These are phyloP conservation scores for Castanea mollissima DNA, from an alignment of 306 rosid genomes.

Conservation along the genomic window DNA sequence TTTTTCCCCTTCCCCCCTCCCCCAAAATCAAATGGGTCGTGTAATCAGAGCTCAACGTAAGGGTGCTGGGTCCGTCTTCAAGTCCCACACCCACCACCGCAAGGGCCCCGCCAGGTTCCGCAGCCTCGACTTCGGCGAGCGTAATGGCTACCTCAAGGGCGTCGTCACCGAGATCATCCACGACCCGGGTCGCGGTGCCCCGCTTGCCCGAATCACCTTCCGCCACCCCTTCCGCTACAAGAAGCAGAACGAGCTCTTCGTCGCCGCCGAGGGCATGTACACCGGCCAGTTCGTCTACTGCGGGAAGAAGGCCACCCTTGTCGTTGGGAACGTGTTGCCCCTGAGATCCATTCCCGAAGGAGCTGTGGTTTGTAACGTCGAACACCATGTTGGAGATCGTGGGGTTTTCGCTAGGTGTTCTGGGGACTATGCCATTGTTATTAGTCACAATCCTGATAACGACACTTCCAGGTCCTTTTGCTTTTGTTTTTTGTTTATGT, in stretches of 20 bases:
- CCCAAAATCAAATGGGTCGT: slow-evolving; percentile 23
- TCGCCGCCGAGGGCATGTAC: slow-evolving; percentile 44
- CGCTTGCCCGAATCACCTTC: slow-evolving; percentile 36
- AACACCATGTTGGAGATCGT: slow-evolving; percentile 49
- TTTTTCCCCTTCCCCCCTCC: too few relatives aligned
- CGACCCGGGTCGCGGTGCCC: slow-evolving; percentile 51
- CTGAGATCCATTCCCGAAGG: slow-evolving; percentile 45
- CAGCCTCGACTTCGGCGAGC: slow-evolving; percentile 46
- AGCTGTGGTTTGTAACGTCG: slow-evolving; percentile 42
- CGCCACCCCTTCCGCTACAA: slow-evolving; percentile 45
- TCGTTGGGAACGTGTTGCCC: slow-evolving; percentile 40
- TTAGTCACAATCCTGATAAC: slow-evolving; percentile 45
- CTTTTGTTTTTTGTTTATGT: neutral
- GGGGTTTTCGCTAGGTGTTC: slow-evolving; percentile 42
- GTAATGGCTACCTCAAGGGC: slow-evolving; percentile 44
- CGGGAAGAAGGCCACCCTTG: slow-evolving; percentile 40
- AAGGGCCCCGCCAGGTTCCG: slow-evolving; percentile 40
- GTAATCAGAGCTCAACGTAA: slow-evolving; percentile 53
- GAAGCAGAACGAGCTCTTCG: slow-evolving; percentile 44
- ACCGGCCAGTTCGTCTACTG: slow-evolving; percentile 42
- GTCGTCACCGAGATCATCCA: slow-evolving; percentile 41
- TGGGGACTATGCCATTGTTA: slow-evolving; percentile 43
- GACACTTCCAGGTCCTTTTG: slow-evolving; percentile 32
- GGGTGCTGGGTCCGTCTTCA: slow-evolving; percentile 50
- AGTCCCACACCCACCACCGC: slow-evolving; percentile 47